phyloP scores from a whole-genome alignment of 129 eudicot genomes.

The Heracleum sosnowskyi region DNA sequence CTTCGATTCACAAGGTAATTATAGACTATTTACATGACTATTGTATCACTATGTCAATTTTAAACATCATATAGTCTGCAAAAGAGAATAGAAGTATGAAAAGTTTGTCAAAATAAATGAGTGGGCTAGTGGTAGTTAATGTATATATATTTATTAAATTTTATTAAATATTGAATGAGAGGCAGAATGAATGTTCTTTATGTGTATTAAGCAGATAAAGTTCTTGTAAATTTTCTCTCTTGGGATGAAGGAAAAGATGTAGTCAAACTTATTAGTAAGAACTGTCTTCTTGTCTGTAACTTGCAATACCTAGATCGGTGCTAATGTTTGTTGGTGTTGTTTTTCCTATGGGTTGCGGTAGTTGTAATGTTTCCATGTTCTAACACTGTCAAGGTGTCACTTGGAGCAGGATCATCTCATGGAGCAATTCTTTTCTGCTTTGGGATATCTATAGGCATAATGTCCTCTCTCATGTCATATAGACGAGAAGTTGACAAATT shows the following conservation, averaged over 20 bases:
- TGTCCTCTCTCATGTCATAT: conserved; percentile 46
- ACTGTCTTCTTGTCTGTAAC: background rate
- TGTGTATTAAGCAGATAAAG: background rate
- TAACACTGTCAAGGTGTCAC: conserved; percentile 8
- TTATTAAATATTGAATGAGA: background rate
- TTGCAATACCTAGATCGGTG: background rate
- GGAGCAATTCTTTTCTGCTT: conserved; percentile 43
- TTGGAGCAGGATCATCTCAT: conserved; percentile 33
- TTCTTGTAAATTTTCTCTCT: background rate
- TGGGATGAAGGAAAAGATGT: background rate
- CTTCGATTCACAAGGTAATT: conserved; percentile 23
- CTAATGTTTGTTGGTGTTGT: background rate
- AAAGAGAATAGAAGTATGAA: background rate
- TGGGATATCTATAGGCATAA: conserved; percentile 63
- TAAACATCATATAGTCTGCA: background rate
- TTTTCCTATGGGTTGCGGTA: background rate
- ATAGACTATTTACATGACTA: background rate
- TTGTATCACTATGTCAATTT: background rate
- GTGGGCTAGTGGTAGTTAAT: background rate
- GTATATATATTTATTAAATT: background rate
- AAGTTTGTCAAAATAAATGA: background rate
- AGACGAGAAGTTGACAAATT: conserved; percentile 49
- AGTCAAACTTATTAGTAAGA: background rate
- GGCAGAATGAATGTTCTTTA: background rate
- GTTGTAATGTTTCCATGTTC: background rate